Evolutionary conservation across 1,284 basidiomycete genomes (phyloP), one percentile per base, ranked within the genome.

Genomic region (Veloboletus limbatus): DNA sequence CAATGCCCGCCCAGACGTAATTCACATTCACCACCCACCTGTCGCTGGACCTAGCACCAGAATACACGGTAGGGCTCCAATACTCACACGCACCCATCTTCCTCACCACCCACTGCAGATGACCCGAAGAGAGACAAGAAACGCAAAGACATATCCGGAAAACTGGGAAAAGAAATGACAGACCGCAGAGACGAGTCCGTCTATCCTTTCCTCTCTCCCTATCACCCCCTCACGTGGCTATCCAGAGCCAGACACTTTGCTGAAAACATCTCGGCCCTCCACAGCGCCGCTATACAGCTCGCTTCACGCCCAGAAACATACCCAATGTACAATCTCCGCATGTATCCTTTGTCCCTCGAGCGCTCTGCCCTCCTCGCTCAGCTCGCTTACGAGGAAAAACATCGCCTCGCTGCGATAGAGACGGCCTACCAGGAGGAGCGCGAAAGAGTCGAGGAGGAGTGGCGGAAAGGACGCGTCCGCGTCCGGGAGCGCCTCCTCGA

Each of bases 361-460:
- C 84, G 88, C 41, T 83, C 85, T 3, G 84, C 88, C 4, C 60
- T 81, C 25, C 77, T 89, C 36, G 73, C 79, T 0, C 80, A 85
- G 56, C 66, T 80, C 13, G 75, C 78, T 37, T 67, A 75, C 18
- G 82, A 87, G 57, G 84, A 88, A 65, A 76, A 76, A 48, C 76
- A 82, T 54, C 73, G 77, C 11, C 65, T 82, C 17, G 79, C 83
- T 3, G 74, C 75, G 52, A 78, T 81, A 17, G 75, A 82, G 56
- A 76, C 73, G 11, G 81, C 84, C 7, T 89, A 84, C 52, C 79
- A 84, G n/a, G 85, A 89, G 56, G 88, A 90, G 56, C 74, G 80
- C 24, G 78, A 81, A 52, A 71, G 78, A 33, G 84, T 89, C 4
- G 88, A 90, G 56, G 85, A 88, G 8, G 88, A 90, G 59, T 89